Percentiles rank a stretch among this genome's conserved stretches.
Conservation (phyloP, 2,329 filamentous ascomycete species). For the Verticillium tricorpus region DNA sequence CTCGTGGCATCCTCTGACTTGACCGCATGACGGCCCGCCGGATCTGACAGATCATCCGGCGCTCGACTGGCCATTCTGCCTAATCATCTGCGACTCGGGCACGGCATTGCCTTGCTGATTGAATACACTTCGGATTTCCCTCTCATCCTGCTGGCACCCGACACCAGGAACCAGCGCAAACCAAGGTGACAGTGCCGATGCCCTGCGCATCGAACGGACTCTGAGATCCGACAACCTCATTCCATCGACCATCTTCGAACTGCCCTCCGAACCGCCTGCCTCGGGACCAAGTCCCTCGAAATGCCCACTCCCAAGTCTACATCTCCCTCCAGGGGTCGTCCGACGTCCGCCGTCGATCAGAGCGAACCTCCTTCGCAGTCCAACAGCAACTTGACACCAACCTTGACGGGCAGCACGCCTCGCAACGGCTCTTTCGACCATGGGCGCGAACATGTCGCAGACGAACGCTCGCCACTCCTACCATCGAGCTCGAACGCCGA, state of each 20-base stretch:
- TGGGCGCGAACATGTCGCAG: not conserved
- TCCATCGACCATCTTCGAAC: not conserved
- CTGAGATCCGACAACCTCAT: conserved; percentile 4
- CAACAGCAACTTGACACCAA: conserved; percentile 3
- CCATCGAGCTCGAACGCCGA: conserved; percentile 4
- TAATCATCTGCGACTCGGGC: not conserved
- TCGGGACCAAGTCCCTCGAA: not conserved
- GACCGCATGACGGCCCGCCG: conserved; percentile 12
- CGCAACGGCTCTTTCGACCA: conserved; percentile 2
- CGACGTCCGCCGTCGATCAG: conserved; percentile 8
- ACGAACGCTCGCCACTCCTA: conserved; percentile 11
- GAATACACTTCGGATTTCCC: not conserved
- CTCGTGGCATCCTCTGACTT: conserved; percentile 16
- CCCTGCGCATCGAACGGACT: not conserved
- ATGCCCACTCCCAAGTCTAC: conserved; percentile 9
- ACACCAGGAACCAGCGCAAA: not conserved
- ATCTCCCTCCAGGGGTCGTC: conserved; percentile 9
- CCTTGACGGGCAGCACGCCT: conserved; percentile 4
- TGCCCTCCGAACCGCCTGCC: conserved; percentile 1
- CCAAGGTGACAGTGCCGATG: not conserved
- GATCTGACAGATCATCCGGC: not conserved
- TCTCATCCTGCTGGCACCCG: not conserved
- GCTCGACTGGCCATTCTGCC: not conserved
- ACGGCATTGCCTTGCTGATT: conserved; percentile 2
- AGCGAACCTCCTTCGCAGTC: conserved; percentile 3